Evolutionary conservation across 106 monocot genomes (phyloP).

Genomic region (Phalaenopsis aphrodite): DNA sequence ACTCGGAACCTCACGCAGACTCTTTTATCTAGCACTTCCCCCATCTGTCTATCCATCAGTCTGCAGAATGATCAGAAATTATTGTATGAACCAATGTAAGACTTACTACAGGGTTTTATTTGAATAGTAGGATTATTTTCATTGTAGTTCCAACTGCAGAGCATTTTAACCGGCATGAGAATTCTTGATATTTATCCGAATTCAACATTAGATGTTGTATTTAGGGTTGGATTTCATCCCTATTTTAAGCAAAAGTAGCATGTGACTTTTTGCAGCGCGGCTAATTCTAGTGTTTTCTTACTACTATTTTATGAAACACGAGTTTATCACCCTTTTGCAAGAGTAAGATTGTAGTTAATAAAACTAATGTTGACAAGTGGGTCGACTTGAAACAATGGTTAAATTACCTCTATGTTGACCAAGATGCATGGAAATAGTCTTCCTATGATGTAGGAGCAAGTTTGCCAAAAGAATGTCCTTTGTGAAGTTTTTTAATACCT

Average conservation of each 20-base stretch:
- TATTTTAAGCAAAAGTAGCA: not conserved
- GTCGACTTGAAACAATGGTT: not conserved
- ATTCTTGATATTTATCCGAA: not conserved
- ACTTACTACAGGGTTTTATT: not conserved
- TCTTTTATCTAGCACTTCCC: conserved; percentile 95
- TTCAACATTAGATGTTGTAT: not conserved
- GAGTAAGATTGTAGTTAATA: not conserved
- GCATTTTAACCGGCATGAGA: not conserved
- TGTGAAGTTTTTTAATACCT: not conserved
- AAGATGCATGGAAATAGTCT: not conserved
- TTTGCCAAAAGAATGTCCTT: not conserved
- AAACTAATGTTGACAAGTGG: not conserved
- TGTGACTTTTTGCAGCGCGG: not conserved
- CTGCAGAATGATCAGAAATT: conserved; percentile 81
- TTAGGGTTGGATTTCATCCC: not conserved
- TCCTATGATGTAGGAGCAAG: not conserved
- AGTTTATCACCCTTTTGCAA: not conserved
- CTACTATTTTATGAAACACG: not conserved
- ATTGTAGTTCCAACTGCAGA: not conserved
- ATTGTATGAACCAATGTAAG: conserved; percentile 92
- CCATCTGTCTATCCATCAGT: conserved; percentile 97
- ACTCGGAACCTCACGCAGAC: conserved; percentile 67
- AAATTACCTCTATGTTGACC: not conserved
- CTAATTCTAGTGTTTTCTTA: not conserved
- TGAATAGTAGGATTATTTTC: not conserved